These are phyloP conservation scores for Aureobasidium sp. DNA, from an alignment of 2,329 filamentous ascomycete species.

Conservation along the genomic window DNA sequence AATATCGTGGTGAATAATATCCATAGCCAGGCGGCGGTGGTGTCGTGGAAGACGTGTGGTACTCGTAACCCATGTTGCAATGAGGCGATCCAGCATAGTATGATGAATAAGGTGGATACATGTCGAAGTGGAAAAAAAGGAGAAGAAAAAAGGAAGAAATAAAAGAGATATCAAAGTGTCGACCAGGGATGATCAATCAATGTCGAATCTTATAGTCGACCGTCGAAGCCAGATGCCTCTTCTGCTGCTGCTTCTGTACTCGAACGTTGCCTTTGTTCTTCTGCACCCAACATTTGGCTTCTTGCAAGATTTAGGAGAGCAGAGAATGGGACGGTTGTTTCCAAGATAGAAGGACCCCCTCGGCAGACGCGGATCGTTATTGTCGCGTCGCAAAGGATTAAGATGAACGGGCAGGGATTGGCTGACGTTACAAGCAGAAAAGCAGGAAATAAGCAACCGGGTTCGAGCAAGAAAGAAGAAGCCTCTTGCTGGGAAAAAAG, in stretches of 20 bases:
- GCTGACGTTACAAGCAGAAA: background rate
- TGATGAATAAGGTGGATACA: conserved; percentile 10
- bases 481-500: background rate
- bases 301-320: conserved; percentile 6
- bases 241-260: background rate
- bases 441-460: conserved; percentile 10
- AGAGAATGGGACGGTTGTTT: background rate
- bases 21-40: conserved; percentile 36
- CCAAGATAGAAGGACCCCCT: background rate
- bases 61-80: conserved; percentile 44
- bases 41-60: conserved; percentile 44
- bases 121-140: background rate
- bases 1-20: conserved; percentile 50
- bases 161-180: conserved; percentile 2
- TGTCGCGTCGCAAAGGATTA: background rate
- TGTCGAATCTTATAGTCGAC: background rate
- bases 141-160: background rate
- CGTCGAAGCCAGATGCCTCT: background rate
- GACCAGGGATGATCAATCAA: background rate
- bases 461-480: background rate
- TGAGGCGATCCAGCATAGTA: conserved; percentile 31
- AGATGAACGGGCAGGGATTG: background rate
- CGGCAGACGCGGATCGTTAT: background rate
- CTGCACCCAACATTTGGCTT: conserved; percentile 13
- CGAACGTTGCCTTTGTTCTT: conserved; percentile 7